Evolutionary conservation across 805 yeast genomes (phyloP), one percentile per base, ranked within the genome.

Genomic region (Zygoascus bituminiphila): DNA sequence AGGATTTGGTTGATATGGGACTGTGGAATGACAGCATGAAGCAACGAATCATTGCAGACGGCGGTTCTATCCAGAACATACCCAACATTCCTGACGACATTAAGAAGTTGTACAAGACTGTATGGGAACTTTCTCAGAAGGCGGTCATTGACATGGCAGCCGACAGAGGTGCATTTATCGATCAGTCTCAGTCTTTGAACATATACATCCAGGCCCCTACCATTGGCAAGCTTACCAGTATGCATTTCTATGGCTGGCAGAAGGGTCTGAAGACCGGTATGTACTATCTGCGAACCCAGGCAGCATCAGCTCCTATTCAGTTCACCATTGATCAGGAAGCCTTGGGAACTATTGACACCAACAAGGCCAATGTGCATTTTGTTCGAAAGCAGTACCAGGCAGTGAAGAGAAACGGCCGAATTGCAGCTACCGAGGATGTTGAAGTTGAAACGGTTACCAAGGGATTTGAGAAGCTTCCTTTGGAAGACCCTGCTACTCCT

Each of bases 171-270:
- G 78, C 83, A 4, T 83, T 74, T 57, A 71, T 83, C 50, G 83
- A 78, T 57, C 98, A 93, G 69, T 86, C 96, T n/a, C 98, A 91
- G 70, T 82, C 93, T 42, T 71, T 93, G 76, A 91, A 89, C 64
- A 78, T 91, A 51, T 91, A 85, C 68, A 72, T 93, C 65, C 77
- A 77, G 60, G 82, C 80, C 55, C 96, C 96, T 49, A 86, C 96
- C 2, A 83, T 84, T 84, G 89, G 95, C 55, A 91, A 91, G 66
- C 75, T 91, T 62, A 91, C 98, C 4, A 79, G 91, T 51, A 91
- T 93, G 96, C 98, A 91, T 65, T 91, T 91, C 73, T 88, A 91
- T 63, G 96, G 96, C 25, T 91, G 98, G 98, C 82, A 82, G 72
- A 85, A 82, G 70, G 98, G 98, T 46, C 77, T 91, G 63, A 91